Evolutionary conservation across 1,284 basidiomycete species (phyloP), one percentile per base, ranked within the genome.

Genomic region (Irpex sp.): DNA sequence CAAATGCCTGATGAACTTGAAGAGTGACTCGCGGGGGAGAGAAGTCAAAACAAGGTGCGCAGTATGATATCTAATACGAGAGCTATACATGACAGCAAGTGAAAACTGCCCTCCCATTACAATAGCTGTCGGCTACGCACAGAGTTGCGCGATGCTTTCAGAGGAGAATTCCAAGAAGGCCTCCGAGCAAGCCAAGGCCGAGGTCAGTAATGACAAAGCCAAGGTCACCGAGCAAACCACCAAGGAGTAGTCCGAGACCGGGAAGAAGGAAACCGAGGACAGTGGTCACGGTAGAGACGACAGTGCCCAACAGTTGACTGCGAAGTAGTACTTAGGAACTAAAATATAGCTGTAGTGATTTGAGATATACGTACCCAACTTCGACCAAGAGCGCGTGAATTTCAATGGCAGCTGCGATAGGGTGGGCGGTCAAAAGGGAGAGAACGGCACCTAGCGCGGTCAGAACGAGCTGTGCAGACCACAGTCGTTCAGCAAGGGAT

Each of bases 361-460:
- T 15, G 13, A 56, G 13, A 3, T 15, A 2, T 51, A 37, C 54
- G 55, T 54, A 31, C 31, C 47, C 72, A 34, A 81, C 72, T n/a
- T 59, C 66, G 17, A 51, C 57, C 49, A 80, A 67, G 15, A 74
- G 47, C 5, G 62, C 55, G 13, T 66, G 56, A 44, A 79, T 64
- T 9, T 71, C 70, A 4, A 65, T 58, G 26, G 59, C 62, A 51
- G 74, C 67, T n/a, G 68, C 67, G n/a, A 64, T 60, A 49, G 54
- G 54, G 54, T 56, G 54, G 34, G 54, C 54, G 19, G 65, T 69
- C 36, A 76, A 73, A 21, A 79, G 62, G 21, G 71, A 68, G 34
- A 81, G 69, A 58, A 81, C 74, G 34, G 70, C 70, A 34, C 70
- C 72, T 57, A 79, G 66, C 19, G 78, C 79, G 13, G 58, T 62